Percentiles rank a stretch among this genome's conserved stretches.
These are phyloP conservation scores for Fusarium bactridioides DNA, from an alignment of 2,329 filamentous ascomycete species.

Conservation along the genomic window DNA sequence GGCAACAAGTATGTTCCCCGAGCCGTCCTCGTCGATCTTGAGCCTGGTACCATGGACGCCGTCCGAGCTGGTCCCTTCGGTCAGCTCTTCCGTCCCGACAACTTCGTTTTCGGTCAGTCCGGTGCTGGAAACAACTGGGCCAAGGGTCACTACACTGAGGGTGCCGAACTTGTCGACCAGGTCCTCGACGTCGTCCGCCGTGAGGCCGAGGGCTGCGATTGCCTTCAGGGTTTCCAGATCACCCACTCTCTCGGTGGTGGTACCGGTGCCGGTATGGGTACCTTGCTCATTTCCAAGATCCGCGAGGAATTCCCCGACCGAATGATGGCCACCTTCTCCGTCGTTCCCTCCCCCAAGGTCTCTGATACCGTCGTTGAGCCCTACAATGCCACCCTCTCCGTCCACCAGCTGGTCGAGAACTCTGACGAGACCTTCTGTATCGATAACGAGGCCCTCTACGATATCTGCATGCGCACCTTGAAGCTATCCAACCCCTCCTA, in stretches of 20 bases:
- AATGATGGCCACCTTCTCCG: constrained; percentile 99
- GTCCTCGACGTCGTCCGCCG: constrained; percentile 98
- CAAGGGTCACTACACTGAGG: constrained; percentile 99
- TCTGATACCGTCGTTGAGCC: constrained; percentile 99
- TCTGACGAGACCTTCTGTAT: constrained; percentile 99
- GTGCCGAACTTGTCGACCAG: constrained; percentile 97
- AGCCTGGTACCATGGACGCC: constrained; percentile 99
- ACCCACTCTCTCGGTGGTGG: constrained; percentile 99
- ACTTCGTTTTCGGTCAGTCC: constrained; percentile 99
- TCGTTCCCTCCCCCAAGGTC: constrained; percentile 98
- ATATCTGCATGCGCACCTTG: constrained; percentile 99
- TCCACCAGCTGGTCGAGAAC: constrained; percentile 99
- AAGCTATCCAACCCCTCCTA: constrained; percentile 99
- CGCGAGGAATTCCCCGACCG: constrained; percentile 99
- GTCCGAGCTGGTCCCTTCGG: constrained; percentile 98
- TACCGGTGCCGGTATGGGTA: constrained; percentile 99
- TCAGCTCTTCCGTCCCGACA: constrained; percentile 99
- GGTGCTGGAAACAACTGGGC: constrained; percentile 99
- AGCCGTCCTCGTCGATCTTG: constrained; percentile 98
- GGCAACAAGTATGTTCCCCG: constrained; percentile 99
- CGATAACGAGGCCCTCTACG: constrained; percentile 99
- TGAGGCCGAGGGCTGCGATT: constrained; percentile 98
- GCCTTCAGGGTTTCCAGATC: constrained; percentile 99
- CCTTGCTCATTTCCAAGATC: constrained; percentile 99
- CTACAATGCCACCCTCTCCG: constrained; percentile 98